Conservation (phyloP, 2,329 filamentous ascomycete species). For the Colletotrichum sp. region DNA sequence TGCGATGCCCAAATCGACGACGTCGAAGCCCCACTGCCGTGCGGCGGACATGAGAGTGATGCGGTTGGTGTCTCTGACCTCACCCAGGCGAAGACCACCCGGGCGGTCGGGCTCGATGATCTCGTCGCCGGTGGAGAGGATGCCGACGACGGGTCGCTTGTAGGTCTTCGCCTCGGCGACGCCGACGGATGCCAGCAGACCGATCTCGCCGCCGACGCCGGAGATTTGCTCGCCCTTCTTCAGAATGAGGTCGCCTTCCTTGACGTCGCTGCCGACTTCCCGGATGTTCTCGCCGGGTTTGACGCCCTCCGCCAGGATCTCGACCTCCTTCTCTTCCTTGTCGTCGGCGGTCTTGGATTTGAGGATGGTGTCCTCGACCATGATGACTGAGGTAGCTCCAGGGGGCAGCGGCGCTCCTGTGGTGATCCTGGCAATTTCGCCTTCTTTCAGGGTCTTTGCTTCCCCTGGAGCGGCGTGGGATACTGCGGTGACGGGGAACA, state of each 20-base stretch:
- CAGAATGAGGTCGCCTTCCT: slow-evolving; percentile 71
- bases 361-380: slow-evolving; percentile 93
- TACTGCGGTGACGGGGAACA: slow-evolving; percentile 84
- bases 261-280: slow-evolving; percentile 88
- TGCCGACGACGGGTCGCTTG: slow-evolving; percentile 77
- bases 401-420: slow-evolving; percentile 91
- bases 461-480: slow-evolving; percentile 83
- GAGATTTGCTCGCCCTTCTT: slow-evolving; percentile 82
- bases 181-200: slow-evolving; percentile 85
- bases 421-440: slow-evolving; percentile 87
- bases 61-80: slow-evolving; percentile 93
- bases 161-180: slow-evolving; percentile 73
- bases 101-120: slow-evolving; percentile 76
- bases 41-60: slow-evolving; percentile 84
- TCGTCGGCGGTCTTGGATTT: slow-evolving; percentile 78
- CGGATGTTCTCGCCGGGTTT: slow-evolving; percentile 85
- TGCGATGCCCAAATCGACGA: slow-evolving; percentile 85
- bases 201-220: slow-evolving; percentile 87
- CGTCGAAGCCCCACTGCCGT: slow-evolving; percentile 74
- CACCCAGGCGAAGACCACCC: slow-evolving; percentile 70
- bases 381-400: slow-evolving; percentile 89
- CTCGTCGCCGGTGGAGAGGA: slow-evolving; percentile 94
- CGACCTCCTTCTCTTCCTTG: slow-evolving; percentile 83
- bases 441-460: slow-evolving; percentile 66
- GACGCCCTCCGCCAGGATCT: slow-evolving; percentile 81